phyloP scores from a whole-genome alignment of 192 early-diverging fungal genomes.

The Podila epicladia region DNA sequence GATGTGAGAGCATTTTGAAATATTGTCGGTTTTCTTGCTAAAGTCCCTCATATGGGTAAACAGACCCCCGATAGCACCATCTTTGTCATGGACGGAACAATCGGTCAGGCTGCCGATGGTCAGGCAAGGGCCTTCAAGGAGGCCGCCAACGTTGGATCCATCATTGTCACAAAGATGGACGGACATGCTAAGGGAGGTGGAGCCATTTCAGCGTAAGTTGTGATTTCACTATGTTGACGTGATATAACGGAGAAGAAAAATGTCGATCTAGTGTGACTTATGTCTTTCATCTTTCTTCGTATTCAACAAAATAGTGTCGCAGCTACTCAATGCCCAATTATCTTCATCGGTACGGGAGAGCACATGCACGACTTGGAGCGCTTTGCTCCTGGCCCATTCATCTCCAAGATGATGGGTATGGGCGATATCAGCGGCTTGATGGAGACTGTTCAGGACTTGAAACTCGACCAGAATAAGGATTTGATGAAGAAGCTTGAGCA shows the following conservation, averaged over 20 bases:
- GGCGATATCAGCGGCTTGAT: constrained; percentile 89
- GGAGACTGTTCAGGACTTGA: constrained; percentile 89
- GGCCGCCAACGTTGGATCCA: constrained; percentile 92
- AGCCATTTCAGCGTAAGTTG: constrained; percentile 89
- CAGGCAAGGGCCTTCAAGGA: constrained; percentile 95
- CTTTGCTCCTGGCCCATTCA: constrained; percentile 88
- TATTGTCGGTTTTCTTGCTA: too few species aligned
- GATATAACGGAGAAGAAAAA: neutral
- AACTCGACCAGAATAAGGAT: constrained; percentile 86
- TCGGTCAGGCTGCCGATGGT: constrained; percentile 95
- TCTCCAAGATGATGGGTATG: constrained; percentile 95
- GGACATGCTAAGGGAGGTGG: constrained; percentile 99
- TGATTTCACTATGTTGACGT: neutral
- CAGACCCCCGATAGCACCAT: constrained; percentile 88
- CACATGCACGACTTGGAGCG: constrained; percentile 95
- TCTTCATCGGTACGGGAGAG: constrained; percentile 97
- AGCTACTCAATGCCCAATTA: constrained; percentile 91
- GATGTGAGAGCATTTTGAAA: neutral
- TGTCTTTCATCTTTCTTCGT: neutral
- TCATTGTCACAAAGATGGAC: constrained; percentile 99
- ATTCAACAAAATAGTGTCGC: constrained; percentile 73
- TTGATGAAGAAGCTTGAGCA: constrained; percentile 92
- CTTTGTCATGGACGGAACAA: constrained; percentile 99
- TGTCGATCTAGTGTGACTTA: neutral
- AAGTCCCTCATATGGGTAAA: neutral